Evolutionary conservation across 345 rosid genomes (phyloP), one percentile per base, ranked within the genome.

Genomic region (Arabidopsis suecica): DNA sequence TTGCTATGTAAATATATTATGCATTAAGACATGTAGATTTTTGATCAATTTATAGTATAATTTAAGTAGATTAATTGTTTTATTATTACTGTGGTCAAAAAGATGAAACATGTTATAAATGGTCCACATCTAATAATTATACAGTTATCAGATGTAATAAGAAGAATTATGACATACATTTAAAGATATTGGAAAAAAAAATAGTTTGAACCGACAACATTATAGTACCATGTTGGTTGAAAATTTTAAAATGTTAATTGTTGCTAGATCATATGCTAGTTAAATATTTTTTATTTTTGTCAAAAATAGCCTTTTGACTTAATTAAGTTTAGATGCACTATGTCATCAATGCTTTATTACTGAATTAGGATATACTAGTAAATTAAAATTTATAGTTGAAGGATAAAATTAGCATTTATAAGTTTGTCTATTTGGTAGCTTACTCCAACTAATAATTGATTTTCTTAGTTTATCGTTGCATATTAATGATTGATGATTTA

Each of bases 191-290:
- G 23, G 16, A 1, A 41, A 60, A 41, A 60, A 60, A 14, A 54
- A 60, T 23, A 62, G 22, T 16, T 54, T 47, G 65, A 63, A 55
- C 80, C 80, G 80, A 77, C 80, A 77, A 13, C 61, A 70, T 77
- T 55, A 77, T 77, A 70, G 65, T 63, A 56, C 76, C 80, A 63
- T 61, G 80, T 70, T 70, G 55, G 71, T 37, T 70, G 72, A 48
- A 38, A 37, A 44, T 44, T 61, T n/a, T 16, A 7, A 41, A 54
- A 36, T 62, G 36, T 47, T 53, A 63, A 37, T 20, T 70, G 48
- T 77, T 55, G 66, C 13, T 51, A 61, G 58, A 61, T 54, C 68
- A 68, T 60, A 60, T 56, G 33, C 50, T 76, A 38, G 16, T 51
- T 37, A 30, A 2, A 3, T 3, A 58, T 1, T n/a, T 3, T 65